Conservation (phyloP, 1,284 basidiomycete species). For the Ustilago vetiveriae region DNA sequence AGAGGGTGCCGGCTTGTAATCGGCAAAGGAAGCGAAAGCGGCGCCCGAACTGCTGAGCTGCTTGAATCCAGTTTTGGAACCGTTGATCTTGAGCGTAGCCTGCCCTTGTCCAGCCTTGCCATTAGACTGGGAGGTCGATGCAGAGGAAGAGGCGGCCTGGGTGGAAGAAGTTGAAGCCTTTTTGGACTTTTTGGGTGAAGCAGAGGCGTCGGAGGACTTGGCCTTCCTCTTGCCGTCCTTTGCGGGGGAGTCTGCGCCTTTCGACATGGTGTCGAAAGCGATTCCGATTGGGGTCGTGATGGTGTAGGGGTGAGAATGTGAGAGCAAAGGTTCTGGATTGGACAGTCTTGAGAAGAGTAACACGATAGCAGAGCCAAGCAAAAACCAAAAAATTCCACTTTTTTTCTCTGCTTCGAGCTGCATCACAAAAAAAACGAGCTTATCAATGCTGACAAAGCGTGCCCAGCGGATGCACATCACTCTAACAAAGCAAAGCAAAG, state of each 20-base stretch:
- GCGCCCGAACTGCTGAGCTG: slow-evolving; percentile 36
- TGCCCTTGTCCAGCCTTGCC: slow-evolving; percentile 23
- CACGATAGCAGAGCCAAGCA: too few species aligned
- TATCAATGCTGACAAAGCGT: too few species aligned
- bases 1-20: slow-evolving; percentile 41
- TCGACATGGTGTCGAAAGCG: slow-evolving; percentile 13
- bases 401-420: too few species aligned
- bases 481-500: too few species aligned
- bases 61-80: slow-evolving; percentile 12
- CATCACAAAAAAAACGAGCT: too few species aligned
- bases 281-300: too few species aligned
- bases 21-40: slow-evolving; percentile 44
- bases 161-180: slow-evolving; percentile 17
- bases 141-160: slow-evolving; percentile 11
- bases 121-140: slow-evolving; percentile 21
- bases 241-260: slow-evolving; percentile 9
- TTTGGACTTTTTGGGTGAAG: slow-evolving; percentile 39
- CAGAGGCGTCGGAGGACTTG: slow-evolving; percentile 24
- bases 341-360: not conserved
- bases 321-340: too few species aligned
- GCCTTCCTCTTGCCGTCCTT: slow-evolving; percentile 38
- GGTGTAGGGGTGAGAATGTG: not conserved
- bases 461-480: too few species aligned
- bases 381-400: too few species aligned
- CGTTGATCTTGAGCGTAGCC: slow-evolving; percentile 26